These are phyloP conservation scores for Perilla frutescens DNA, from an alignment of 257 asterid species.

Conservation along the genomic window DNA sequence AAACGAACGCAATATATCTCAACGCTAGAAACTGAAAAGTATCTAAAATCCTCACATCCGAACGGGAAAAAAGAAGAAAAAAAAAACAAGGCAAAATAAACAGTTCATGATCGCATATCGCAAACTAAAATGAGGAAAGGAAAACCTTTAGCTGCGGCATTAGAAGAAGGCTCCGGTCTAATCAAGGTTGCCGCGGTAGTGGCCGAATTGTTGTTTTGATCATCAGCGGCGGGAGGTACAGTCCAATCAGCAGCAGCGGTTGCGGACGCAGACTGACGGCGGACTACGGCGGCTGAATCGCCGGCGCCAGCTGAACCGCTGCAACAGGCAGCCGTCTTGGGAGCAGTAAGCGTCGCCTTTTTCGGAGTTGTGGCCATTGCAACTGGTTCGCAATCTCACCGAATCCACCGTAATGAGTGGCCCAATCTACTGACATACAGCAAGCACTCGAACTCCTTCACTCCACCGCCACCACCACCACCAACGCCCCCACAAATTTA, in stretches of 20 bases:
- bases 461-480: slow-evolving; percentile 45
- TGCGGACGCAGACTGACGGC: slow-evolving; percentile 53
- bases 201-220: slow-evolving; percentile 42
- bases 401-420: slow-evolving; percentile 67
- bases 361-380: slow-evolving; percentile 94
- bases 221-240: slow-evolving; percentile 38
- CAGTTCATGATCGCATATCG: slow-evolving; percentile 28
- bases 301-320: slow-evolving; percentile 36
- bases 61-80: neutral
- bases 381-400: slow-evolving; percentile 76
- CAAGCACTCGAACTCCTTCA: slow-evolving; percentile 48
- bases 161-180: slow-evolving; percentile 52
- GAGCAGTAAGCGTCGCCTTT: slow-evolving; percentile 68
- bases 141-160: slow-evolving; percentile 51
- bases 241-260: slow-evolving; percentile 48
- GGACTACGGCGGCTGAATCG: slow-evolving; percentile 50
- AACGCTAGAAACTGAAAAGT: neutral
- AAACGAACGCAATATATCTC: neutral
- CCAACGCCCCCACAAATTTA: slow-evolving; percentile 22
- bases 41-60: neutral
- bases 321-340: slow-evolving; percentile 43
- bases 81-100: neutral
- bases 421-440: slow-evolving; percentile 80
- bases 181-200: slow-evolving; percentile 43
- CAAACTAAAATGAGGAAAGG: slow-evolving; percentile 20